Evolutionary conservation across 78 protist species (phyloP).

Genomic region (slime mould (Dictyostelium discoideum)): DNA sequence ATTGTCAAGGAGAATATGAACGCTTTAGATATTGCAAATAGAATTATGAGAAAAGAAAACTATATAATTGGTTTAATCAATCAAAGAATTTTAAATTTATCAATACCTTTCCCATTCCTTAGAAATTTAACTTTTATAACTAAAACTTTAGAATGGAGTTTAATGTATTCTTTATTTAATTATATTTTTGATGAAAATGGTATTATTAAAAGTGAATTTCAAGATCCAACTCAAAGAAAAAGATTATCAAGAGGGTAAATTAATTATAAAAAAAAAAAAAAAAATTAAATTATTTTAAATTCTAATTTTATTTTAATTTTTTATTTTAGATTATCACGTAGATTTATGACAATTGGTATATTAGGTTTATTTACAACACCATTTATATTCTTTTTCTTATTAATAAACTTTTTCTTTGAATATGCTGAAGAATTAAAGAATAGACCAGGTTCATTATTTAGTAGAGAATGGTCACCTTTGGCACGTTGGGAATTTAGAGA

Average conservation of each 20-base stretch:
- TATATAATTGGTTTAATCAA: constrained; percentile 89
- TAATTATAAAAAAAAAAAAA: no score
- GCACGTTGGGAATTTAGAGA: constrained; percentile 91
- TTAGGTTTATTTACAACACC: constrained; percentile 88
- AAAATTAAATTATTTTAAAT: not conserved
- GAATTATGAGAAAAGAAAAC: constrained; percentile 91
- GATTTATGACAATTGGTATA: constrained; percentile 70
- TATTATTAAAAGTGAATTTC: constrained; percentile 58
- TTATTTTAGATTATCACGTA: constrained; percentile 52
- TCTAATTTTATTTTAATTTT: not conserved
- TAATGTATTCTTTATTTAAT: constrained; percentile 69
- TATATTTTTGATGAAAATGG: constrained; percentile 81
- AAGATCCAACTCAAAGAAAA: constrained; percentile 30
- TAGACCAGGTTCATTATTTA: constrained; percentile 82
- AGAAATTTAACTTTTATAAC: constrained; percentile 60
- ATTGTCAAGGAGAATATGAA: constrained; percentile 63
- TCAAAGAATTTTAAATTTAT: constrained; percentile 52
- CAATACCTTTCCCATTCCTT: constrained; percentile 60
- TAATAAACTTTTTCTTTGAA: constrained; percentile 85
- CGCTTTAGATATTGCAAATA: constrained; percentile 86
- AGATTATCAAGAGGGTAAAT: constrained; percentile 52
- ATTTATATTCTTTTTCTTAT: constrained; percentile 83
- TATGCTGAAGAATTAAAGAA: constrained; percentile 89
- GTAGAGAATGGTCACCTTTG: constrained; percentile 90
- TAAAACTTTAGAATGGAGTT: constrained; percentile 88